Conservation (phyloP, 805 yeast genomes). For the Brettanomyces custersianus region DNA sequence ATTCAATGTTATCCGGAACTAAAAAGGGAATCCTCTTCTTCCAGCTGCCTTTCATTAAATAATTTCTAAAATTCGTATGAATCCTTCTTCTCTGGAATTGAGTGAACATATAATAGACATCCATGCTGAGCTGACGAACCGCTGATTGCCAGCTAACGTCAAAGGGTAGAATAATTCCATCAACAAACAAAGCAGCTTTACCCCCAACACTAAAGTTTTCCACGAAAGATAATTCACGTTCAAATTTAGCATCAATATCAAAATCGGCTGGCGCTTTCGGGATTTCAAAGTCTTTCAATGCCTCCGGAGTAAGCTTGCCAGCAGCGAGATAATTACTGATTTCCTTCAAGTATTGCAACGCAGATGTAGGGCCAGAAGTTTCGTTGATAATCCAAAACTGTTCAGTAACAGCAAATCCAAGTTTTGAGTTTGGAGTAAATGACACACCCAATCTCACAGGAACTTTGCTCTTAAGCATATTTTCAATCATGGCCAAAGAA, state of each 20-base stretch:
- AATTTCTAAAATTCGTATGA: constrained; percentile 24
- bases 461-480: constrained; percentile 45
- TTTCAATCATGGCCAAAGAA: constrained; percentile 38
- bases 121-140: constrained; percentile 47
- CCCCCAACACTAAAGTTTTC: constrained; percentile 30
- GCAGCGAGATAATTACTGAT: constrained; percentile 7
- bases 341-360: constrained; percentile 15
- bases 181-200: constrained; percentile 49
- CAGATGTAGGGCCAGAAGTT: constrained; percentile 13
- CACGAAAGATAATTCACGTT: constrained; percentile 12
- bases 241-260: background rate
- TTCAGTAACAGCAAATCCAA: constrained; percentile 12
- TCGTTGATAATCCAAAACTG: constrained; percentile 17
- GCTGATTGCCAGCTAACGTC: constrained; percentile 44
- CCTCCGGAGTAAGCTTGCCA: background rate
- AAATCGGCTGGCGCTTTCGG: background rate
- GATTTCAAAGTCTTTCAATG: background rate
- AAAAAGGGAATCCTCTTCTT: constrained; percentile 37
- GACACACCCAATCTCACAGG: constrained; percentile 79
- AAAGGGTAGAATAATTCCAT: constrained; percentile 61
- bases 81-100: constrained; percentile 22
- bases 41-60: constrained; percentile 35
- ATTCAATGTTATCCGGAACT: constrained; percentile 39
- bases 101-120: constrained; percentile 30
- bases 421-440: constrained; percentile 33